Evolutionary conservation across 495 filamentous ascomycete genomes (phyloP).

Genomic region (Aspergillus carlsbadensis): DNA sequence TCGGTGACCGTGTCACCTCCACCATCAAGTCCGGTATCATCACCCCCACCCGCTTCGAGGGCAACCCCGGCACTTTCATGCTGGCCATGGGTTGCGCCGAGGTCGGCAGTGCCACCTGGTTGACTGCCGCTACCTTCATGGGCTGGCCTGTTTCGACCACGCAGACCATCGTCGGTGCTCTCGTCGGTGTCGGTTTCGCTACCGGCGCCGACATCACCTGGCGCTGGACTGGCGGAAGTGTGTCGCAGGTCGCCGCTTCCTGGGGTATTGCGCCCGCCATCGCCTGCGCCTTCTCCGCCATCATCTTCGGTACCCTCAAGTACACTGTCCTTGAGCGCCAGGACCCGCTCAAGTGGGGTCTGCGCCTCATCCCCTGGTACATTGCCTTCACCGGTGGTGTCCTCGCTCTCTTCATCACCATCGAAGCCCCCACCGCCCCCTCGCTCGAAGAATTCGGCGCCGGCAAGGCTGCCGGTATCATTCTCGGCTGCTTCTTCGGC

Average conservation of each 20-base stretch:
- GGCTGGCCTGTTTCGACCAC: constrained; percentile 46
- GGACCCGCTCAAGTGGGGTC: constrained; percentile 56
- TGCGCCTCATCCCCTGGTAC: constrained; percentile 60
- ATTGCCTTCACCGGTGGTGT: constrained; percentile 60
- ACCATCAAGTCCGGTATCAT: constrained; percentile 71
- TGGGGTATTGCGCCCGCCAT: constrained; percentile 64
- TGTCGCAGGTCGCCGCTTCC: constrained; percentile 59
- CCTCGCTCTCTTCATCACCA: constrained; percentile 61
- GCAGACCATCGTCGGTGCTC: constrained; percentile 61
- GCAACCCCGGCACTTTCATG: constrained; percentile 31
- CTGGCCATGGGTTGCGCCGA: constrained; percentile 27
- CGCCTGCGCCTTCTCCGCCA: constrained; percentile 55
- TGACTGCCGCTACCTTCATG: constrained; percentile 15
- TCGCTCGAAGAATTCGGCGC: constrained; percentile 48
- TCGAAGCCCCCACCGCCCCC: constrained; percentile 34
- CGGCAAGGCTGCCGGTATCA: constrained; percentile 52
- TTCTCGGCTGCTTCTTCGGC: constrained; percentile 57
- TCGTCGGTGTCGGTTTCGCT: constrained; percentile 64
- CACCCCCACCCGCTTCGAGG: constrained; percentile 47
- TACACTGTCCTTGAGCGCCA: constrained; percentile 58
- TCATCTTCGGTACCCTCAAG: constrained; percentile 65
- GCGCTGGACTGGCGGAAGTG: constrained; percentile 51
- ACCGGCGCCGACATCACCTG: constrained; percentile 55
- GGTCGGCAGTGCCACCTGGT: constrained; percentile 19
- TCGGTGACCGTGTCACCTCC: constrained; percentile 63